Conservation (phyloP, 192 early-diverging fungal species). For the Chytriomyces sp. region DNA sequence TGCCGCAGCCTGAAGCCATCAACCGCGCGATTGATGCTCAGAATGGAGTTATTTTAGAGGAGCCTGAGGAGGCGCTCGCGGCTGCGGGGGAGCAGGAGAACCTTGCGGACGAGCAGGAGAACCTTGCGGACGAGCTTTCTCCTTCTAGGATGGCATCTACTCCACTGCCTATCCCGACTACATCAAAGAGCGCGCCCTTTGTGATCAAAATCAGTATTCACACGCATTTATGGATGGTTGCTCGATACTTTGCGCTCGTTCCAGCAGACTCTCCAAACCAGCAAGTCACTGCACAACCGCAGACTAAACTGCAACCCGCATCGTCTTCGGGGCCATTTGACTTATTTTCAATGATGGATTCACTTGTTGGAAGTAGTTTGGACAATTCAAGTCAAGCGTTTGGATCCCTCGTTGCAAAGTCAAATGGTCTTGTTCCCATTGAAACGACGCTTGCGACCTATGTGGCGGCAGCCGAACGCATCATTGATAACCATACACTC, state of each 20-base stretch:
- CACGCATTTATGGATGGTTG: slow-evolving; percentile 41
- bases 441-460: slow-evolving; percentile 29
- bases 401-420: slow-evolving; percentile 5
- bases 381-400: background rate
- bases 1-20: slow-evolving; percentile 33
- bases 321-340: background rate
- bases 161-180: background rate
- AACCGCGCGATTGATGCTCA: background rate
- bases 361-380: background rate
- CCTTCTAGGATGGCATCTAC: background rate
- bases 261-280: slow-evolving; percentile 33
- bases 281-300: slow-evolving; percentile 2
- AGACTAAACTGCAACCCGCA: background rate
- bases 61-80: background rate
- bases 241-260: slow-evolving; percentile 50
- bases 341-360: slow-evolving; percentile 18
- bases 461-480: slow-evolving; percentile 6
- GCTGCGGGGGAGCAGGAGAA: background rate
- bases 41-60: background rate
- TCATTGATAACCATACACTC: slow-evolving; percentile 4
- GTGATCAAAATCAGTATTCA: slow-evolving; percentile 34
- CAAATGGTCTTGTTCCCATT: slow-evolving; percentile 17
- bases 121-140: background rate
- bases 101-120: background rate
- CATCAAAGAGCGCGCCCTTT: background rate